Evolutionary conservation across 2,329 filamentous ascomycete genomes (phyloP).

Genomic region (Phialophora expanda): DNA sequence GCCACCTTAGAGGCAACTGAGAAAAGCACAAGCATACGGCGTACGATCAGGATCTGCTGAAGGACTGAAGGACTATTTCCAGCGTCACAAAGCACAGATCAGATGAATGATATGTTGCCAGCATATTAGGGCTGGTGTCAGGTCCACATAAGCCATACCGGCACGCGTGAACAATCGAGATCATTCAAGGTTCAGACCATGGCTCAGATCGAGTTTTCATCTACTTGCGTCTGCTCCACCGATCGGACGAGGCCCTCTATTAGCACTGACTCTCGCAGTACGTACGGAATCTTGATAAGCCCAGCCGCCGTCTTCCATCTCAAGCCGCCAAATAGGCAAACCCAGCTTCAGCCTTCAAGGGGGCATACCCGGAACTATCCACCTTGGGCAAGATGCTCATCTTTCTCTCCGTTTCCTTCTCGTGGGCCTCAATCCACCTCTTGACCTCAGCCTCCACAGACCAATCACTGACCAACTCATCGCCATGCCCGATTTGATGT

Average conservation of each 20-base stretch:
- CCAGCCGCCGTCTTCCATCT: not conserved
- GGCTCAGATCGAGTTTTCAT: not conserved
- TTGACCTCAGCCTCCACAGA: constrained; percentile 38
- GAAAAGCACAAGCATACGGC: constrained; percentile 10
- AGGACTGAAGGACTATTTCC: constrained; percentile 18
- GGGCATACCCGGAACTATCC: constrained; percentile 48
- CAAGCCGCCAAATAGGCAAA: constrained; percentile 33
- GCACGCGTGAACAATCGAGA: constrained; percentile 19
- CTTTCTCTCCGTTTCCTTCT: constrained; percentile 38
- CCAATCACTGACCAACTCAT: constrained; percentile 36
- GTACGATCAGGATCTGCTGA: constrained; percentile 13
- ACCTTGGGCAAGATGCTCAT: constrained; percentile 36
- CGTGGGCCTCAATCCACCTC: constrained; percentile 34
- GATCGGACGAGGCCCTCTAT: not conserved
- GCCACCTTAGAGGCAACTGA: not conserved
- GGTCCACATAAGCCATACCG: constrained; percentile 1
- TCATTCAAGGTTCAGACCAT: constrained; percentile 4
- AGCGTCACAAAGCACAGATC: constrained; percentile 29
- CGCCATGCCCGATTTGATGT: constrained; percentile 34
- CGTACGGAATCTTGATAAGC: not conserved
- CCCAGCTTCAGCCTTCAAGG: constrained; percentile 32
- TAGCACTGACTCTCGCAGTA: not conserved
- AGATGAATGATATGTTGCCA: constrained; percentile 27
- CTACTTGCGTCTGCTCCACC: constrained; percentile 3
- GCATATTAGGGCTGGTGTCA: constrained; percentile 13